phyloP scores from a whole-genome alignment of 176 grass and related monocot species.

The Panicum miliaceum region DNA sequence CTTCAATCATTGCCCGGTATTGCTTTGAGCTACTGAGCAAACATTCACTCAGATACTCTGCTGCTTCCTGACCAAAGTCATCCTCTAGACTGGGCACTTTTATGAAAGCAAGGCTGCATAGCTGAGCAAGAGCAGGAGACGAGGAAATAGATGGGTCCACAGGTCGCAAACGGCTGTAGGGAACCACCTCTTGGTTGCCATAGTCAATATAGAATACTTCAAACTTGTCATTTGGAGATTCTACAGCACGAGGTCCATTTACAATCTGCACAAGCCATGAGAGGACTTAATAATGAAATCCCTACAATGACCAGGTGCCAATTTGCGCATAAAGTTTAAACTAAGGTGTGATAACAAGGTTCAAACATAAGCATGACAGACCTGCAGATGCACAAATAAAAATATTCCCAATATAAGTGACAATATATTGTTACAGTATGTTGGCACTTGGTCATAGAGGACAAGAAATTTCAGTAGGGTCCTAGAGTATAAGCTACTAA shows the following conservation, averaged over 20 bases:
- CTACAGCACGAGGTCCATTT: conserved; percentile 78
- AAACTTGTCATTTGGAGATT: conserved; percentile 79
- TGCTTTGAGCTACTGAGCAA: conserved; percentile 75
- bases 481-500: conserved; percentile 2
- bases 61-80: conserved; percentile 90
- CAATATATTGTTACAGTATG: no score
- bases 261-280: conserved; percentile 69
- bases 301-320: background rate
- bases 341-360: background rate
- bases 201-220: conserved; percentile 99
- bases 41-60: conserved; percentile 80
- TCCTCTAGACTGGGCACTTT: conserved; percentile 79
- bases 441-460: background rate
- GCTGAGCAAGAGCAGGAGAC: conserved; percentile 75
- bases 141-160: conserved; percentile 70
- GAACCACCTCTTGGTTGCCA: conserved; percentile 91
- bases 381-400: background rate
- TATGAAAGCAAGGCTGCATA: conserved; percentile 85
- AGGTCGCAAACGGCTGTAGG: conserved; percentile 77
- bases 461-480: conserved; percentile 13
- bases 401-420: no score
- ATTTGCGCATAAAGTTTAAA: background rate
- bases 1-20: conserved; percentile 88
- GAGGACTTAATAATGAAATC: conserved; percentile 11
- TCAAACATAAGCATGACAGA: conserved; percentile 6